These are phyloP conservation scores for Kluyveromyces sp. DNA, from an alignment of 1,139 yeast species.

Conservation along the genomic window DNA sequence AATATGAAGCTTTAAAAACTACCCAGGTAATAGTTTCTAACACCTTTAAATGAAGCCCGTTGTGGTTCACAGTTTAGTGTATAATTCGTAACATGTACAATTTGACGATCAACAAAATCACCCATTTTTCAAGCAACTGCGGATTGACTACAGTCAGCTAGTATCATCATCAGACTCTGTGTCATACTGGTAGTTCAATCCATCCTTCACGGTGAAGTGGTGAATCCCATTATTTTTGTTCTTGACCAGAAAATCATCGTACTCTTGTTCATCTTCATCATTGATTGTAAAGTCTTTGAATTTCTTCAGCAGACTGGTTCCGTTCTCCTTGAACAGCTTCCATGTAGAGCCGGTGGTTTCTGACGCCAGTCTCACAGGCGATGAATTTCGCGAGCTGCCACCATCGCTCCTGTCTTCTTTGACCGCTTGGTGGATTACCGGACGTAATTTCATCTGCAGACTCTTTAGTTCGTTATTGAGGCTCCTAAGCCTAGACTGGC, in stretches of 20 bases:
- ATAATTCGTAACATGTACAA: background rate
- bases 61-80: background rate
- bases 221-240: slow-evolving; percentile 13
- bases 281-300: slow-evolving; percentile 26
- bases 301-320: slow-evolving; percentile 17
- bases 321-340: slow-evolving; percentile 6
- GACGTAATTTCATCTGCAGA: slow-evolving; percentile 1
- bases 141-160: background rate
- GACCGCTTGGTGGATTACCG: slow-evolving; percentile 1
- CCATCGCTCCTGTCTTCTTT: background rate
- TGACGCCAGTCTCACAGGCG: background rate
- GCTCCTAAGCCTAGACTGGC: slow-evolving; percentile 1
- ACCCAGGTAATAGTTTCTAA: slow-evolving; percentile 89
- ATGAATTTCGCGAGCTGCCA: background rate
- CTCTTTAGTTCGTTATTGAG: background rate
- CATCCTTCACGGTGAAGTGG: slow-evolving; percentile 22
- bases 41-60: slow-evolving; percentile 33
- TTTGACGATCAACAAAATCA: background rate
- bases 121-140: background rate
- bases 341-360: slow-evolving; percentile 6
- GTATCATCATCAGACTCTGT: background rate
- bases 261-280: slow-evolving; percentile 29
- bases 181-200: slow-evolving; percentile 24
- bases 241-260: slow-evolving; percentile 16
- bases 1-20: slow-evolving; percentile 90